Base-by-base conservation (phyloP, 2,329 filamentous ascomycete species). In the Hortaea werneckii region DNA sequence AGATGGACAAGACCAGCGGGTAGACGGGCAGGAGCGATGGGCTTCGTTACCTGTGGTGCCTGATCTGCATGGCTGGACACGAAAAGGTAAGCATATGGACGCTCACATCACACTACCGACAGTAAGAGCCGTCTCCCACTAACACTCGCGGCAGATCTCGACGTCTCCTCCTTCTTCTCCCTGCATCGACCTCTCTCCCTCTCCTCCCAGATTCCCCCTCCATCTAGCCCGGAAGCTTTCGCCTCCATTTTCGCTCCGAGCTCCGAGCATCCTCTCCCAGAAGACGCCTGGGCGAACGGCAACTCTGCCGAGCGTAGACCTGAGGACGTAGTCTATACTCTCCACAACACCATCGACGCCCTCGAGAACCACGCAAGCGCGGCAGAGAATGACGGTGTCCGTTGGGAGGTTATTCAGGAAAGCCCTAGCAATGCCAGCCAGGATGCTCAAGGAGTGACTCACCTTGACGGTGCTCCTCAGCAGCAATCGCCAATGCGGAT, bases 131-230 rank as follows among this genome's bases (percentile, higher is more conserved):
- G 20, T 20, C 20, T 20, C 20, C 20, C 20, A 20, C 20, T 20
- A 20, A 20, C 20, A 20, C 20, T 20, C 20, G 20, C 20, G 20
- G 20, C 61, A 96, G 92, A 94, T 61, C 77, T 96, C 50, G 83
- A 85, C 52, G 74, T 95, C 40, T 92, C 90, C 6, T 84, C 84
- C 49, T 96, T 98, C 75, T 96, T 96, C 73, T 94, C 89, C 52
- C 83, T 94, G 54, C 87, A 98, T 69, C 82, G 92, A 50, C 92
- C 92, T 40, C 90, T 98, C 60, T 94, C 87, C 45, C 80, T 95
- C 54, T 88, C 83, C 42, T 82, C 83, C 57, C 82, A 83, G 55
- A 82, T 95, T 61, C 92, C 85, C 46, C 80, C 78, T 57, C 72
- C 76, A 13, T 77, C 88, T 40, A 80, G 78, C 43, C 74, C 83